Evolutionary conservation across 2,329 filamentous ascomycete species (phyloP).

Genomic region (Monilinia laxa): DNA sequence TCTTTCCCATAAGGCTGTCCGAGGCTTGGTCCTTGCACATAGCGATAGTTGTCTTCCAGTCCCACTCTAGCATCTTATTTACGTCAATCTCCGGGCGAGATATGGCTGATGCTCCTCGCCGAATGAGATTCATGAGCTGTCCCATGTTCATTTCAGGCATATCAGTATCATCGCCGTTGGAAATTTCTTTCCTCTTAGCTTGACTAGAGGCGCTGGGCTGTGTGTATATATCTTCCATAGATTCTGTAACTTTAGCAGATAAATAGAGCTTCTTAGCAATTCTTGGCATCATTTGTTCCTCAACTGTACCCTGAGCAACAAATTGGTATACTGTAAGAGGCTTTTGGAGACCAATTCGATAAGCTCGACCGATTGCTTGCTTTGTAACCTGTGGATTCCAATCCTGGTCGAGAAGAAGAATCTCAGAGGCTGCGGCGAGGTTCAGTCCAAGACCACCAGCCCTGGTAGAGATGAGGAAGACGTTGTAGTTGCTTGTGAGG

Average conservation of each 20-base stretch:
- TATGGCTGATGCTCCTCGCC: slow-evolving; percentile 54
- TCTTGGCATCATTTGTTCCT: slow-evolving; percentile 73
- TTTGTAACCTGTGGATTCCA: slow-evolving; percentile 98
- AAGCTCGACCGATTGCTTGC: slow-evolving; percentile 87
- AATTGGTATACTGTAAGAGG: slow-evolving; percentile 95
- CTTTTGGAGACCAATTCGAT: slow-evolving; percentile 92
- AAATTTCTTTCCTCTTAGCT: slow-evolving; percentile 35
- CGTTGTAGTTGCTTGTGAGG: slow-evolving; percentile 75
- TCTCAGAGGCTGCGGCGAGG: slow-evolving; percentile 90
- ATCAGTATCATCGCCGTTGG: slow-evolving; percentile 43
- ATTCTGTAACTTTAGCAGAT: slow-evolving; percentile 59
- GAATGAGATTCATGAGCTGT: slow-evolving; percentile 54
- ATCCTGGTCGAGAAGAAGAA: slow-evolving; percentile 95
- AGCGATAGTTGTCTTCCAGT: slow-evolving; percentile 52
- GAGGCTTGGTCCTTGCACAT: slow-evolving; percentile 54
- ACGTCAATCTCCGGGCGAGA: slow-evolving; percentile 53
- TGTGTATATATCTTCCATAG: slow-evolving; percentile 54
- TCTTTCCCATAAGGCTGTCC: slow-evolving; percentile 44
- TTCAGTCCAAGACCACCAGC: slow-evolving; percentile 97
- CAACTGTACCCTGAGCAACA: slow-evolving; percentile 81
- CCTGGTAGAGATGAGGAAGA: slow-evolving; percentile 87
- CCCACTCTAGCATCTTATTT: slow-evolving; percentile 56
- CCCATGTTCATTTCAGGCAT: slow-evolving; percentile 52
- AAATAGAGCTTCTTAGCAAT: slow-evolving; percentile 59
- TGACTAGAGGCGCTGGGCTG: slow-evolving; percentile 37